A percentile compares a stretch with the other conserved stretches of the same genome.
Evolutionary conservation across 108 stramenopile species (phyloP).

Genomic region (Cyclotella baltica): DNA sequence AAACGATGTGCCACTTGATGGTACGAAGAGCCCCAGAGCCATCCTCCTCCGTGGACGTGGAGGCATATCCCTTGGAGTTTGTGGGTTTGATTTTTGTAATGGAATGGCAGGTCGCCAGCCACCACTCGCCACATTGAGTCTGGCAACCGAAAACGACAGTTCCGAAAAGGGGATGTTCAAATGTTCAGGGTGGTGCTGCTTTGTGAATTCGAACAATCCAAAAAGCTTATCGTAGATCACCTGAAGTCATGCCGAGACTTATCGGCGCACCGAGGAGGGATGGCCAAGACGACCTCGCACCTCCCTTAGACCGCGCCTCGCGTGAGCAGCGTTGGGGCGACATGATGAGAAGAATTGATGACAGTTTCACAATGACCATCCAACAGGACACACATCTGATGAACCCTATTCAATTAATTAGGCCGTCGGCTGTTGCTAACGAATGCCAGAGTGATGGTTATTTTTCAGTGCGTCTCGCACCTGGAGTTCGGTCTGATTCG

Average conservation of each 20-base stretch:
- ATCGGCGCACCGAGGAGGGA: not conserved
- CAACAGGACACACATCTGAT: not conserved
- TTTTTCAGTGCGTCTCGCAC: not conserved
- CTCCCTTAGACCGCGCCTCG: not conserved
- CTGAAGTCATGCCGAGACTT: too few relatives aligned
- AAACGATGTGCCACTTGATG: constrained; percentile 59
- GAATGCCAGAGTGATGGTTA: not conserved
- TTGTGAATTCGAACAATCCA: too few relatives aligned
- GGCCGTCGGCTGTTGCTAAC: not conserved
- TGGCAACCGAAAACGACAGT: too few relatives aligned
- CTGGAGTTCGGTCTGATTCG: not conserved
- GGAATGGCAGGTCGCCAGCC: too few relatives aligned
- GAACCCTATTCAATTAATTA: not conserved
- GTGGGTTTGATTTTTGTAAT: too few relatives aligned
- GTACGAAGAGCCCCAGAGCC: constrained; percentile 49
- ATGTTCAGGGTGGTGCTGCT: too few relatives aligned
- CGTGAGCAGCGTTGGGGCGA: not conserved
- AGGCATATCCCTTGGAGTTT: constrained; percentile 44
- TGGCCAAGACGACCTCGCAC: not conserved
- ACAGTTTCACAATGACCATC: not conserved
- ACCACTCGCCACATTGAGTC: too few relatives aligned
- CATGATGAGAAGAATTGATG: not conserved
- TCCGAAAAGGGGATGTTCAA: too few relatives aligned
- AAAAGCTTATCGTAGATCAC: too few relatives aligned
- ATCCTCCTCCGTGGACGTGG: constrained; percentile 55